Conservation (phyloP, 768 basidiomycete genomes). For the Termitomyces sp. region DNA sequence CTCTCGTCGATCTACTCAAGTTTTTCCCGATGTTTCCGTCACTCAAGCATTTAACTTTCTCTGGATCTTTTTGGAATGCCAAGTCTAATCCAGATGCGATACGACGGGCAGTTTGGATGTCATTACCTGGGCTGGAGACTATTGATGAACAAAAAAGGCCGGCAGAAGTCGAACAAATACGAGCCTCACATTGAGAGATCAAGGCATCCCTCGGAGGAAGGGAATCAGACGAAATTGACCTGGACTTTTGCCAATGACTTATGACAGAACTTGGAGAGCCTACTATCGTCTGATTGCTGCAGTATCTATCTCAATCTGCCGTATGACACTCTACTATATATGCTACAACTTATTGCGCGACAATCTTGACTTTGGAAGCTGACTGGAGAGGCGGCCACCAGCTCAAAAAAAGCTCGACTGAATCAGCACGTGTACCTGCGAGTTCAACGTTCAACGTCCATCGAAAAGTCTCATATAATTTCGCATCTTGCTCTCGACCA, state of each 20-base stretch:
- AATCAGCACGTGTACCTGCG: too few species aligned
- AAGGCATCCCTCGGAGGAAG: not conserved
- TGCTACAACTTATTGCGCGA: not conserved
- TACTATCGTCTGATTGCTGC: too few species aligned
- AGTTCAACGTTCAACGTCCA: too few species aligned
- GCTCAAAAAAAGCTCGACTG: not conserved
- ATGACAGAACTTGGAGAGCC: not conserved
- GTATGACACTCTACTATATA: not conserved
- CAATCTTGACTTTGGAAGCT: not conserved
- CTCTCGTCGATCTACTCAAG: not conserved
- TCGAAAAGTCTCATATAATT: too few species aligned
- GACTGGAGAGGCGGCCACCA: not conserved
- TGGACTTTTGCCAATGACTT: not conserved
- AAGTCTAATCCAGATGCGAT: not conserved
- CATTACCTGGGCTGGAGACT: constrained; percentile 1
- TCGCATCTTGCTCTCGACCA: too few species aligned
- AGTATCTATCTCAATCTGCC: not conserved
- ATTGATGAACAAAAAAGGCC: not conserved
- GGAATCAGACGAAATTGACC: not conserved
- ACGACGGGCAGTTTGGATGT: not conserved
- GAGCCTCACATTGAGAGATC: not conserved
- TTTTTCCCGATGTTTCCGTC: constrained; percentile 2
- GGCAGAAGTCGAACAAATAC: not conserved
- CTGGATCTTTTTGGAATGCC: not conserved
- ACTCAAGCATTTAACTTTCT: not conserved